Evolutionary conservation across 2,329 filamentous ascomycete species (phyloP), one percentile per base, ranked within the genome.

Genomic region (Magnaporthiopsis rhizophila): DNA sequence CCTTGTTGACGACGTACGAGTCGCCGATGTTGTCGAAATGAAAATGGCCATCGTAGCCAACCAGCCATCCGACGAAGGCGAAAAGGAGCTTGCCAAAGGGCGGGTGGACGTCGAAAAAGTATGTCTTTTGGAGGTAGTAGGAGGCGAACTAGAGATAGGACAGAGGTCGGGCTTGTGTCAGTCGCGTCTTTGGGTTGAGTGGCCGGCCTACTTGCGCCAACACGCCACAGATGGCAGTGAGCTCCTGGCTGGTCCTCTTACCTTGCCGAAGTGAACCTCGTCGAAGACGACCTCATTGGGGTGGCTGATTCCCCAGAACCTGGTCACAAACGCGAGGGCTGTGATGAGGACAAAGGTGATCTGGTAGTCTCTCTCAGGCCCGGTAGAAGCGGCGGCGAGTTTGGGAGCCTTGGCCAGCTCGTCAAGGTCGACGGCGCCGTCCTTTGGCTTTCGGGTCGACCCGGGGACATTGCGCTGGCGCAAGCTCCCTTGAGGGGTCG

Each of bases 101-200:
- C 70, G 95, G 95, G 77, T 99, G 95, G 64, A 99, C 95, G 80
- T 99, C 95, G 87, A 99, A 99, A 84, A 99, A 99, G 82, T 98
- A 99, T 67, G 92, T 97, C 72, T 92, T 89, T 80, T 97, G 89
- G 71, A 99, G 88, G 76, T 99, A 99, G 74, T 87, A 89, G 12
- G 87, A 89, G 64, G 87, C 87, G 73, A 89, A 89, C 87, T 89
- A 61, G n/a, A 45, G 13, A 45, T 15, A 5, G 70, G 3, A 18
- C 21, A 13, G 12, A n/a, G 5, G 15, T 5, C 38, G 38, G 45
- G 50, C 56, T 1, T 1, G 24, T 58, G 28, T 56, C 45, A 53
- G 45, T 53, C 45, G 21, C 21, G 8, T 53, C n/a, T 6, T 45
- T 53, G n/a, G 6, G 45, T n/a, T 12, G 34, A 11, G 12, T 34